Conservation (phyloP, 495 filamentous ascomycete genomes). For the Astrocystis sublimbata region DNA sequence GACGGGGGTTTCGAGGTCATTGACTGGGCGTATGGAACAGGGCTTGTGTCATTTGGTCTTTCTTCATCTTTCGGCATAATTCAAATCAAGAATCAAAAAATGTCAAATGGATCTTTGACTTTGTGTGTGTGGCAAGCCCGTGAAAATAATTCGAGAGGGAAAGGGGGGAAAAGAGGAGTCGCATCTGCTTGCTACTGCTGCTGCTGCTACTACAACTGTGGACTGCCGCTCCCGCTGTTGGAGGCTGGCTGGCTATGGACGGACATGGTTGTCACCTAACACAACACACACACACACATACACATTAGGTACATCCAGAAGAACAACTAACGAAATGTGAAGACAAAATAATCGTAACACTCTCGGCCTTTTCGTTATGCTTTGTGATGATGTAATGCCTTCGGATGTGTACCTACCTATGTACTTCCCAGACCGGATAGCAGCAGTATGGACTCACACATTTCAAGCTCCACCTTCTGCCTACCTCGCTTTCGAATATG, state of each 20-base stretch:
- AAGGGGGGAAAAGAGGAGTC: conserved; percentile 29
- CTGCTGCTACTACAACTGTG: conserved; percentile 27
- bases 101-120: too few species aligned
- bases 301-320: too few species aligned
- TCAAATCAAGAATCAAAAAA: too few species aligned
- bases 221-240: too few species aligned
- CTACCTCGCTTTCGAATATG: too few species aligned
- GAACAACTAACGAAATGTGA: conserved; percentile 35
- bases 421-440: too few species aligned
- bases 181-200: conserved; percentile 18
- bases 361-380: neutral
- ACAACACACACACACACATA: conserved; percentile 31
- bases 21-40: conserved; percentile 38
- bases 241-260: too few species aligned
- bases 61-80: too few species aligned
- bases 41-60: conserved; percentile 42
- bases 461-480: too few species aligned
- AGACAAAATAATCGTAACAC: conserved; percentile 25
- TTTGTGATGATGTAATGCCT: conserved; percentile 17
- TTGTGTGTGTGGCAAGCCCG: too few species aligned
- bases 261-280: conserved; percentile 24
- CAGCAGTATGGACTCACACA: too few species aligned
- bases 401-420: too few species aligned
- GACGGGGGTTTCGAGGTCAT: conserved; percentile 30
- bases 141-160: conserved; percentile 30